Evolutionary conservation across 2,329 filamentous ascomycete genomes (phyloP).

Genomic region (Alternaria arbusti): DNA sequence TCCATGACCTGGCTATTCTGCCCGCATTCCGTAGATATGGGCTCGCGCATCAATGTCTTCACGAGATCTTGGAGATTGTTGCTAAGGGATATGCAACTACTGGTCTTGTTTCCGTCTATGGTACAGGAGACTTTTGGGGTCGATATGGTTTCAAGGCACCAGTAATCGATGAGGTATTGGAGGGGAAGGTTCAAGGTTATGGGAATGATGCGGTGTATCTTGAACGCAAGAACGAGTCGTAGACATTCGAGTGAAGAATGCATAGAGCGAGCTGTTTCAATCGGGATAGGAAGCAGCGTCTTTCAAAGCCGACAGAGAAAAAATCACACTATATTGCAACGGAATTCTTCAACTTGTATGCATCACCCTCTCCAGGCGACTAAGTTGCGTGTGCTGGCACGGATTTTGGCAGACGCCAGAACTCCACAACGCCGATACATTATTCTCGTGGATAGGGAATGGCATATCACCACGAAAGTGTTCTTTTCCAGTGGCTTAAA

Average conservation of each 20-base stretch:
- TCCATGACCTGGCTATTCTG: conserved; percentile 29
- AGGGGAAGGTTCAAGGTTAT: conserved; percentile 17
- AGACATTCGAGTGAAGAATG: not conserved
- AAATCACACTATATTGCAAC: not conserved
- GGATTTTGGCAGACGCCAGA: not conserved
- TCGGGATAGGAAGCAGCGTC: not conserved
- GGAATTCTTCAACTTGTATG: not conserved
- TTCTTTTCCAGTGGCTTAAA: not conserved
- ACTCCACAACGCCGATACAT: not conserved
- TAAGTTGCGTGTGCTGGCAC: not conserved
- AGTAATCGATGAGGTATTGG: conserved; percentile 1
- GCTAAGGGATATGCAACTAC: conserved; percentile 9
- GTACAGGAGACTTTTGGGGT: conserved; percentile 19
- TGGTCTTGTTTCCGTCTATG: conserved; percentile 21
- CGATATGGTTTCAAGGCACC: conserved; percentile 17
- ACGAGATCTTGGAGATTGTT: not conserved
- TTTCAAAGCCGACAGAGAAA: not conserved
- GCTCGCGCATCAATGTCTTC: conserved; percentile 2
- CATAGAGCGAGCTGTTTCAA: not conserved
- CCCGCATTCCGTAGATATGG: conserved; percentile 14
- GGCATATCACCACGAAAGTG: not conserved
- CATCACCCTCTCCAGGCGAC: not conserved
- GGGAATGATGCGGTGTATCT: conserved; percentile 21
- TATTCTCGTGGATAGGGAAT: not conserved
- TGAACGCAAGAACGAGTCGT: conserved; percentile 15